Evolutionary conservation across 31 red algal genomes (phyloP).

Genomic region (Odonthalia washingtoniensis): DNA sequence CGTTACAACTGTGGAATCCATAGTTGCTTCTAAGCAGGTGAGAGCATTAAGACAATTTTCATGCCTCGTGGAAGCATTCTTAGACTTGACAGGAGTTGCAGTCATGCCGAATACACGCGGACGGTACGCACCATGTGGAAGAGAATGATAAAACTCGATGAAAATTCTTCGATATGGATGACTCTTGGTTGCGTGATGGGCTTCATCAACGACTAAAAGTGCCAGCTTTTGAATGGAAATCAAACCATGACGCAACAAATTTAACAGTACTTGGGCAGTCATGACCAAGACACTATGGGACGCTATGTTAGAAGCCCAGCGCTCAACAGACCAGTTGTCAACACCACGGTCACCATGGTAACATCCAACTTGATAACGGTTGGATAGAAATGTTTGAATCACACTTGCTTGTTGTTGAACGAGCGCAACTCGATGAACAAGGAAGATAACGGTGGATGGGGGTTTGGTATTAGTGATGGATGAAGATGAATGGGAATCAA

Average conservation of each 20-base stretch:
- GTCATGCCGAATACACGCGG: conserved; percentile 84
- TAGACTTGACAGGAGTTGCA: conserved; percentile 76
- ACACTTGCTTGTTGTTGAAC: conserved; percentile 69
- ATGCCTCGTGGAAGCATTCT: conserved; percentile 26
- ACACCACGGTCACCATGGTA: conserved; percentile 66
- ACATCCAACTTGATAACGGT: conserved; percentile 33
- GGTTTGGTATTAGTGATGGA: neutral
- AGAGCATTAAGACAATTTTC: conserved; percentile 45
- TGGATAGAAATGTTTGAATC: conserved; percentile 38
- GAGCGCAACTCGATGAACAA: conserved; percentile 75
- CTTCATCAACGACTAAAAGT: conserved; percentile 75
- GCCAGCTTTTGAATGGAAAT: conserved; percentile 56
- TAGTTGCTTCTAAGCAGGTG: conserved; percentile 56
- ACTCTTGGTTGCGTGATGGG: conserved; percentile 76
- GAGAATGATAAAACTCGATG: conserved; percentile 75
- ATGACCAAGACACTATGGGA: conserved; percentile 71
- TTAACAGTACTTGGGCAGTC: conserved; percentile 79
- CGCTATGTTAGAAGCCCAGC: conserved; percentile 54
- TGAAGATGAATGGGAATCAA: neutral
- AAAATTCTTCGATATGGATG: conserved; percentile 75
- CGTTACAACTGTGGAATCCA: conserved; percentile 72
- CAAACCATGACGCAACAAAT: conserved; percentile 77
- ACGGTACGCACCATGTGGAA: conserved; percentile 41
- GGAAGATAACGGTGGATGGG: conserved; percentile 50
- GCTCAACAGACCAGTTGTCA: conserved; percentile 56